phyloP scores from a whole-genome alignment of 1,139 yeast species.

The Nadsonia commutata region DNA sequence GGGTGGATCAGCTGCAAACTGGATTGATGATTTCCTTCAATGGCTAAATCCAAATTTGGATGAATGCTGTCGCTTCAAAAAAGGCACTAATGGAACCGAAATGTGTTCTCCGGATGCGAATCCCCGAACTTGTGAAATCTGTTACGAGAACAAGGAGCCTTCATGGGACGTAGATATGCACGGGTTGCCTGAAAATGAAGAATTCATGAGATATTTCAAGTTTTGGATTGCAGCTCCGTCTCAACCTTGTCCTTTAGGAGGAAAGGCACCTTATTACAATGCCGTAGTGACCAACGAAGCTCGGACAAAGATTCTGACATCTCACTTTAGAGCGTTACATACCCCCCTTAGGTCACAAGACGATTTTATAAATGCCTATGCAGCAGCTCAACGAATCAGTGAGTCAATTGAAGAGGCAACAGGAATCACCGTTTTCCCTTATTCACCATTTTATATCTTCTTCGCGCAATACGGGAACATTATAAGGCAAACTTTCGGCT shows the following conservation, averaged over 20 bases:
- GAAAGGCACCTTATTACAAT: conserved; percentile 76
- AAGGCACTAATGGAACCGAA: conserved; percentile 28
- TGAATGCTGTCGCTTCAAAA: conserved; percentile 59
- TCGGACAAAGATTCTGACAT: conserved; percentile 31
- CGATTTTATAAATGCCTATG: conserved; percentile 73
- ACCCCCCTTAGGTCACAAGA: conserved; percentile 63
- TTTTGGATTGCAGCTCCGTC: conserved; percentile 79
- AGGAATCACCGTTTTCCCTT: conserved; percentile 61
- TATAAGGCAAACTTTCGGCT: conserved; percentile 36
- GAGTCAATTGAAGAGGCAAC: conserved; percentile 35
- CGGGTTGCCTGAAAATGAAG: conserved; percentile 67
- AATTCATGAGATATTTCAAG: conserved; percentile 56
- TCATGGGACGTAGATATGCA: conserved; percentile 62
- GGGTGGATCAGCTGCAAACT: conserved; percentile 71
- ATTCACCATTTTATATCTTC: conserved; percentile 82
- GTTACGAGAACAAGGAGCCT: conserved; percentile 43
- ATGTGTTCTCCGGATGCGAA: conserved; percentile 61
- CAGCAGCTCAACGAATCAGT: conserved; percentile 56
- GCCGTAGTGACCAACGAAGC: conserved; percentile 37
- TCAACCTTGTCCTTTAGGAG: conserved; percentile 90
- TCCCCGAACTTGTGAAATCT: conserved; percentile 56
- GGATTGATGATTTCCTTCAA: conserved; percentile 82
- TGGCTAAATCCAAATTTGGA: conserved; percentile 81
- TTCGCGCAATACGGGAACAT: conserved; percentile 77
- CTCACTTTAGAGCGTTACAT: conserved; percentile 72